Evolutionary conservation across 257 asterid species (phyloP), one percentile per base, ranked within the genome.

Genomic region (Fraxinus excelsior): DNA sequence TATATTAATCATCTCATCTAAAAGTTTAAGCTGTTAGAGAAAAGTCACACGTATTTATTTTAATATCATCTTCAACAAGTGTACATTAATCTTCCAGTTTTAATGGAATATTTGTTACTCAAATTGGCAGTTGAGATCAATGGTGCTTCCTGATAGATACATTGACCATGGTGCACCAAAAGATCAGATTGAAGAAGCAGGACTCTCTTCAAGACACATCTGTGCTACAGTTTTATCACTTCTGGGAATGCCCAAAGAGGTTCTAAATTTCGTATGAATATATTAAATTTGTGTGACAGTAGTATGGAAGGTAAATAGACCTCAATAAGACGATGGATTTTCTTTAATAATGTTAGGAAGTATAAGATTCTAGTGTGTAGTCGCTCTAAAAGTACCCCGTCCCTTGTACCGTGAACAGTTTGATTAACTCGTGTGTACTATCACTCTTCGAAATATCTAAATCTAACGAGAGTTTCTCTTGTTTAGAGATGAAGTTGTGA

Each of bases 131-230:
- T 37, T 84, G 78, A 80, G 88, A 81, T 75, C 88, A 37, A 80
- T 86, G 85, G 79, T 86, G 1, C 88, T 86, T 53, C 88, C 90
- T 12, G 90, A 86, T 74, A 78, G 84, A 78, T 86, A 86, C 78
- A 73, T 86, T 12, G 86, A 86, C 71, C 90, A 86, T 34, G 90
- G 90, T 53, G 70, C 90, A 34, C 88, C 90, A 0, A 44, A 44
- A 16, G 90, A 86, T 84, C 90, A 86, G 62, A 82, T 84, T 66
- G 88, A 86, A 84, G 86, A 76, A 78, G 90, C 88, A 49, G 88
- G 88, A 29, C 80, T 86, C 25, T 84, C 90, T 51, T 73, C 90
- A 23, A 80, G 71, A 56, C 86, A 86, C 18, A 82, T 86, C 10
- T 79, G 68, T 73, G 84, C 85, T 8, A 86, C 90, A 26, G 82